Percentiles rank a stretch among this genome's conserved stretches.
phyloP scores from a whole-genome alignment of 768 basidiomycete species.

The Exsudoporus frostii region DNA sequence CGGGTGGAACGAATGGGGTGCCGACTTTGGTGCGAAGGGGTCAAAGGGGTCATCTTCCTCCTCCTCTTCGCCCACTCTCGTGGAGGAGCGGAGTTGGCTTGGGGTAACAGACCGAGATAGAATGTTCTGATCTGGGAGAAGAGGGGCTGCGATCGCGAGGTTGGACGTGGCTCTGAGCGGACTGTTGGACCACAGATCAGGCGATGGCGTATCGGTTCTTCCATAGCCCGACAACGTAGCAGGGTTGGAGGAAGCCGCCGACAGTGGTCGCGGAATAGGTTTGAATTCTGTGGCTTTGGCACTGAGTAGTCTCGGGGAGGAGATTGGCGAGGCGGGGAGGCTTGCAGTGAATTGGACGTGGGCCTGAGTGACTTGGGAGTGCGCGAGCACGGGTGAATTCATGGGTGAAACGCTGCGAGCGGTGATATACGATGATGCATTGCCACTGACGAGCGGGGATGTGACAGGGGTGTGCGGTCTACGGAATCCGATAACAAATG shows the following conservation, averaged over 20 bases:
- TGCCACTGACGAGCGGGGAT: constrained; percentile 68
- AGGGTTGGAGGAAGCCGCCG: constrained; percentile 60
- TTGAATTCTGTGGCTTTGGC: constrained; percentile 90
- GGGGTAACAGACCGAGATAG: constrained; percentile 59
- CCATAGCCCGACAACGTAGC: constrained; percentile 42
- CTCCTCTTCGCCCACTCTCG: constrained; percentile 55
- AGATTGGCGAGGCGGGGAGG: constrained; percentile 79
- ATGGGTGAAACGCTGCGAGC: constrained; percentile 52
- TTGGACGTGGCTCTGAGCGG: constrained; percentile 72
- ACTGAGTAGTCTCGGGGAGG: constrained; percentile 81
- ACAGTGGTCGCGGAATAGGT: constrained; percentile 77
- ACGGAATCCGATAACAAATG: constrained; percentile 69
- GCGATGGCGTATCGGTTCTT: constrained; percentile 80
- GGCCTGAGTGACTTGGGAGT: constrained; percentile 51
- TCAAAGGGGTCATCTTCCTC: constrained; percentile 88
- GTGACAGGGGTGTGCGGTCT: constrained; percentile 77
- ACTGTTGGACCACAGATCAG: constrained; percentile 83
- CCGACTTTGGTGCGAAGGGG: constrained; percentile 51
- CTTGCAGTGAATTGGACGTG: constrained; percentile 72
- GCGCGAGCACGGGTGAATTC: constrained; percentile 63
- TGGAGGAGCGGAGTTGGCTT: constrained; percentile 65
- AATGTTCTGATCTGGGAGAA: constrained; percentile 66
- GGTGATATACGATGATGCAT: constrained; percentile 54
- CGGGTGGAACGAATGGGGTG: constrained; percentile 59
- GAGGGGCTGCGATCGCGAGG: constrained; percentile 87